Evolutionary conservation across 768 basidiomycete genomes (phyloP).

Genomic region (Mycena galopus): DNA sequence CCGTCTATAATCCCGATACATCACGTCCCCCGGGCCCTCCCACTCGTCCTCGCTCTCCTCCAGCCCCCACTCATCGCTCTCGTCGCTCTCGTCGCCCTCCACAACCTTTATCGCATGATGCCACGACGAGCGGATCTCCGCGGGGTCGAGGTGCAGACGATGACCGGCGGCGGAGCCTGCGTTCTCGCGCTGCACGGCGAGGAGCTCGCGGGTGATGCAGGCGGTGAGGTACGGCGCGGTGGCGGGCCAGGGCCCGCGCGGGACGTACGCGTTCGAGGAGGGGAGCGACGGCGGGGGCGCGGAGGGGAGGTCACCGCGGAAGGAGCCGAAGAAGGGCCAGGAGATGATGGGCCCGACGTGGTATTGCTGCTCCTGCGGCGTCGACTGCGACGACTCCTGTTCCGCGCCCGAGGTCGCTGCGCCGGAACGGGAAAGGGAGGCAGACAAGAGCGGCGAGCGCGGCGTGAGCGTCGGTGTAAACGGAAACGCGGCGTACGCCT

Average conservation of each 20-base stretch:
- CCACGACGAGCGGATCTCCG: conserved; percentile 77
- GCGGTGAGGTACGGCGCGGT: conserved; percentile 72
- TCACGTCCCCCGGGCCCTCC: conserved; percentile 81
- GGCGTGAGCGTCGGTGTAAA: conserved; percentile 57
- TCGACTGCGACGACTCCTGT: no score
- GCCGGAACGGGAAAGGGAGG: conserved; percentile 42
- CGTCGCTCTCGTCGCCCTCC: conserved; percentile 81
- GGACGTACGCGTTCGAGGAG: conserved; percentile 66
- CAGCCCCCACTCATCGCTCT: conserved; percentile 83
- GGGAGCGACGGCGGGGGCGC: conserved; percentile 80
- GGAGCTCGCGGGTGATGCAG: conserved; percentile 79
- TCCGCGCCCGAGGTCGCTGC: conserved; percentile 24
- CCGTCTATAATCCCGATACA: conserved; percentile 87
- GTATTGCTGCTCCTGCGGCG: conserved; percentile 52
- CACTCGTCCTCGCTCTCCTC: conserved; percentile 85
- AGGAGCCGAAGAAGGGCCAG: conserved; percentile 92
- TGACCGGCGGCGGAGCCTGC: conserved; percentile 85
- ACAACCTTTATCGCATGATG: conserved; percentile 78
- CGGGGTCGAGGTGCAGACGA: conserved; percentile 83
- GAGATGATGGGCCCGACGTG: conserved; percentile 87
- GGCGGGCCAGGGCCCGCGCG: conserved; percentile 84
- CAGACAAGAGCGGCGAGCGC: conserved; percentile 42
- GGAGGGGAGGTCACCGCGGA: conserved; percentile 82
- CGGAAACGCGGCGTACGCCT: conserved; percentile 67
- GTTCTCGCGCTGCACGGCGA: conserved; percentile 80